A percentile compares a stretch with the other conserved stretches of the same genome.
Evolutionary conservation across 1,139 yeast species (phyloP).

Genomic region (Nematodospora anomalae): DNA sequence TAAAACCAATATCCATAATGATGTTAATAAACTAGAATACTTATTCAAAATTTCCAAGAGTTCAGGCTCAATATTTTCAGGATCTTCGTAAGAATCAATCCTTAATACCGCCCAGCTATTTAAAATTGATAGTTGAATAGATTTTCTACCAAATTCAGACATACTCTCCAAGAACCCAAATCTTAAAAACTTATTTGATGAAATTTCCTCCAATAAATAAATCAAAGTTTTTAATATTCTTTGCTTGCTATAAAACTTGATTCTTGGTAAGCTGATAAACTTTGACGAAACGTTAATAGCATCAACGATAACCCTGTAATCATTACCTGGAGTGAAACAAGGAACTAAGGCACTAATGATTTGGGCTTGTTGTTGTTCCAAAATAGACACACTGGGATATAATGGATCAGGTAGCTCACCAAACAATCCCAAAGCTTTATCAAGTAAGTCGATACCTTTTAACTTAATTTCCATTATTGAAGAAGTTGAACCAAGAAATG

Average conservation of each 20-base stretch:
- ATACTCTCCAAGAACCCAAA: conserved; percentile 45
- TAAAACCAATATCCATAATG: conserved; percentile 77
- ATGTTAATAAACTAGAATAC: conserved; percentile 60
- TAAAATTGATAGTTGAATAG: conserved; percentile 68
- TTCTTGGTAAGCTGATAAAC: conserved; percentile 55
- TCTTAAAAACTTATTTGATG: conserved; percentile 43
- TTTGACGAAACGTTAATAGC: conserved; percentile 82
- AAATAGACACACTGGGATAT: conserved; percentile 66
- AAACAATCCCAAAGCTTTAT: conserved; percentile 38
- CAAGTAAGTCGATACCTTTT: conserved; percentile 64
- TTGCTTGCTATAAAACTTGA: conserved; percentile 50
- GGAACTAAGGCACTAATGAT: conserved; percentile 88
- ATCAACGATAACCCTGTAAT: conserved; percentile 69
- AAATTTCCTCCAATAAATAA: conserved; percentile 63
- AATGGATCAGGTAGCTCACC: conserved; percentile 73
- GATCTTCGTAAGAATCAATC: conserved; percentile 43
- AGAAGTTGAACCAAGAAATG: conserved; percentile 82
- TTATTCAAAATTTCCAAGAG: conserved; percentile 50
- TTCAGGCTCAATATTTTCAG: conserved; percentile 34
- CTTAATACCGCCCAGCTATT: conserved; percentile 88
- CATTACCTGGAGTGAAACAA: conserved; percentile 75
- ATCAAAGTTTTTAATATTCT: conserved; percentile 71
- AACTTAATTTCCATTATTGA: conserved; percentile 61
- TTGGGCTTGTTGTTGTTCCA: conserved; percentile 94
- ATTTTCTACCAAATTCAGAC: conserved; percentile 57